Conservation (phyloP, 1,139 yeast species). For the Pichia cactophila region DNA sequence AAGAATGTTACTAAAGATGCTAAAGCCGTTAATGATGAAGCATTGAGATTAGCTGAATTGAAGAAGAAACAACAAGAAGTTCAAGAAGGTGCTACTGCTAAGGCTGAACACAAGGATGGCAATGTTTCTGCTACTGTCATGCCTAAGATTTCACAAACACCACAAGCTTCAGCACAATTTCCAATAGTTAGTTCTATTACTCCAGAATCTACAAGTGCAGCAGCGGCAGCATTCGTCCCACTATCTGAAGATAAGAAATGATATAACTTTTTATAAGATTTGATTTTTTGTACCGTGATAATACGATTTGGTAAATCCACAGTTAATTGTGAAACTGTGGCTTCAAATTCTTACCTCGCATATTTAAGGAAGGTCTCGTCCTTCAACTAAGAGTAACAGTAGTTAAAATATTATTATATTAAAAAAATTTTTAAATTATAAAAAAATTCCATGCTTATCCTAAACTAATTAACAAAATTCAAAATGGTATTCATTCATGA, state of each 20-base stretch:
- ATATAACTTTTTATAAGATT: too few relatives aligned
- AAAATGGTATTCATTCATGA: background rate
- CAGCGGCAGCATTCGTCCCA: constrained; percentile 22
- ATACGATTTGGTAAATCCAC: too few relatives aligned
- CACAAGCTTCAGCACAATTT: constrained; percentile 14
- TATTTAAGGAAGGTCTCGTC: background rate
- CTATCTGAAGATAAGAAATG: constrained; percentile 4
- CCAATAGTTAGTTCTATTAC: constrained; percentile 17
- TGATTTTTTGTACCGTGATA: too few relatives aligned
- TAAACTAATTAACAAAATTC: background rate
- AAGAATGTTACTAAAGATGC: constrained; percentile 48
- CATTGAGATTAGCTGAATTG: constrained; percentile 57
- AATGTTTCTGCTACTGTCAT: constrained; percentile 13
- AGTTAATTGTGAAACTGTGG: background rate
- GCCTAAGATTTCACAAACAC: constrained; percentile 16
- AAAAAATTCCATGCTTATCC: background rate
- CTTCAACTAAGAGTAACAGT: too few relatives aligned
- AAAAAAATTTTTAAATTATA: background rate
- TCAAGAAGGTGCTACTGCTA: constrained; percentile 20
- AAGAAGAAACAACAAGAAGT: constrained; percentile 25
- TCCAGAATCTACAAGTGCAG: constrained; percentile 19
- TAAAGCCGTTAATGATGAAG: constrained; percentile 63
- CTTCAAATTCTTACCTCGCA: background rate
- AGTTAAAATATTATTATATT: background rate
- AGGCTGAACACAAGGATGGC: background rate